Conservation (phyloP, 2,329 filamentous ascomycete species). For the Fusarium euwallaceae region DNA sequence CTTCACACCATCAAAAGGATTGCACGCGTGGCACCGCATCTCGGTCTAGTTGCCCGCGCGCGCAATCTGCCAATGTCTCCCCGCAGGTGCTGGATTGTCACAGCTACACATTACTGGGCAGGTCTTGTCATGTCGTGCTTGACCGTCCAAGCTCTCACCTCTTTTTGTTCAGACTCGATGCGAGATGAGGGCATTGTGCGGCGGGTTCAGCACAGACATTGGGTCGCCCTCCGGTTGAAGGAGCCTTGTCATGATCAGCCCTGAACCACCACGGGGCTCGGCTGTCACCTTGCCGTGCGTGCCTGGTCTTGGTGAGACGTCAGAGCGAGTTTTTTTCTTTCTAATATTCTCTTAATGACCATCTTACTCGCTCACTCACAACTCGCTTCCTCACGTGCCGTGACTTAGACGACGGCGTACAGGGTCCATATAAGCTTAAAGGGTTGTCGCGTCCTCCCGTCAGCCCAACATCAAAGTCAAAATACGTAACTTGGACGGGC, state of each 20-base stretch:
- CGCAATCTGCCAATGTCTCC: slow-evolving; percentile 23
- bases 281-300: slow-evolving; percentile 15
- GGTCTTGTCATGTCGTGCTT: slow-evolving; percentile 18
- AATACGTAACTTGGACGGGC: slow-evolving; percentile 3
- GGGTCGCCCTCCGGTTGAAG: not conserved
- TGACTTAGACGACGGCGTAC: slow-evolving; percentile 20
- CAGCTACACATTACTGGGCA: not conserved
- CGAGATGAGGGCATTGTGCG: slow-evolving; percentile 16
- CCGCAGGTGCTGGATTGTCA: not conserved
- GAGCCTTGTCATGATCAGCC: slow-evolving; percentile 4
- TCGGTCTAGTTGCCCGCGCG: slow-evolving; percentile 17
- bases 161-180: slow-evolving; percentile 15
- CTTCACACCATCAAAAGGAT: slow-evolving; percentile 11
- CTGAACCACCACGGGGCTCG: slow-evolving; percentile 6
- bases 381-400: slow-evolving; percentile 21
- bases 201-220: slow-evolving; percentile 11
- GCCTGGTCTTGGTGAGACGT: slow-evolving; percentile 22
- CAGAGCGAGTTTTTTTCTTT: not conserved
- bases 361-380: slow-evolving; percentile 8
- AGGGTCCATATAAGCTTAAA: slow-evolving; percentile 48
- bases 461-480: slow-evolving; percentile 32
- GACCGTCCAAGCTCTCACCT: slow-evolving; percentile 10
- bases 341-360: not conserved
- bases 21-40: slow-evolving; percentile 31
- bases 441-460: slow-evolving; percentile 18